phyloP scores from a whole-genome alignment of 306 rosid species.

The Vicia villosa region DNA sequence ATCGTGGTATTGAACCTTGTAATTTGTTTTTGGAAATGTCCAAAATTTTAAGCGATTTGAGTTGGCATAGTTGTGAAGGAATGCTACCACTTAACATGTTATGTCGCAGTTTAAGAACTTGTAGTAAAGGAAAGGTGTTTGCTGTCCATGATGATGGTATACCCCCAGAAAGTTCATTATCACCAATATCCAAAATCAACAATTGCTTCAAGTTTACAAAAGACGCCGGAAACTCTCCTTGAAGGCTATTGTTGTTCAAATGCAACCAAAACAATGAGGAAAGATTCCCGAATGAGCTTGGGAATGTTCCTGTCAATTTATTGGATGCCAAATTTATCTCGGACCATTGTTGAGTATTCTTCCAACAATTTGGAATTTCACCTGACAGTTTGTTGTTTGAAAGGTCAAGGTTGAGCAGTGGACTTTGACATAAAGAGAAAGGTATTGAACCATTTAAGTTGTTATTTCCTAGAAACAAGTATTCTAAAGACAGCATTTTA shows the following conservation, averaged over 20 bases:
- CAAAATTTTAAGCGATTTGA: conserved; percentile 10
- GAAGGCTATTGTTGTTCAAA: conserved; percentile 26
- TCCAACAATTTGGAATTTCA: conserved; percentile 25
- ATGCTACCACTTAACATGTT: conserved; percentile 17
- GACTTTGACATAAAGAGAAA: conserved; percentile 4
- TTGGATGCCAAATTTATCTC: conserved; percentile 29
- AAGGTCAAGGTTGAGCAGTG: neutral
- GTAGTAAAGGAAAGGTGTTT: neutral
- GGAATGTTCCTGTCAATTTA: conserved; percentile 11
- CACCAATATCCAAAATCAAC: conserved; percentile 22
- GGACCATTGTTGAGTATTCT: neutral
- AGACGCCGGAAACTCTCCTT: neutral
- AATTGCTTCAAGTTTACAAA: neutral
- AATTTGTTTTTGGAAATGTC: conserved; percentile 27
- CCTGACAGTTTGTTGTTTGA: conserved; percentile 34
- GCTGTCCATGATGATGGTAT: conserved; percentile 33
- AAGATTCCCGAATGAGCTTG: neutral
- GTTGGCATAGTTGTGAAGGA: conserved; percentile 32
- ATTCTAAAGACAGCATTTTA: neutral
- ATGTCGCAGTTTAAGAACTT: conserved; percentile 22
- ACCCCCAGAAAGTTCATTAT: conserved; percentile 30
- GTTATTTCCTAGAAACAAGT: conserved; percentile 7
- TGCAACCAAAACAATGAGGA: neutral
- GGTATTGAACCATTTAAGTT: conserved; percentile 33
- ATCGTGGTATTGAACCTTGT: conserved; percentile 28